These are phyloP conservation scores for Iberis pinnata DNA, from an alignment of 345 rosid species.

Conservation along the genomic window DNA sequence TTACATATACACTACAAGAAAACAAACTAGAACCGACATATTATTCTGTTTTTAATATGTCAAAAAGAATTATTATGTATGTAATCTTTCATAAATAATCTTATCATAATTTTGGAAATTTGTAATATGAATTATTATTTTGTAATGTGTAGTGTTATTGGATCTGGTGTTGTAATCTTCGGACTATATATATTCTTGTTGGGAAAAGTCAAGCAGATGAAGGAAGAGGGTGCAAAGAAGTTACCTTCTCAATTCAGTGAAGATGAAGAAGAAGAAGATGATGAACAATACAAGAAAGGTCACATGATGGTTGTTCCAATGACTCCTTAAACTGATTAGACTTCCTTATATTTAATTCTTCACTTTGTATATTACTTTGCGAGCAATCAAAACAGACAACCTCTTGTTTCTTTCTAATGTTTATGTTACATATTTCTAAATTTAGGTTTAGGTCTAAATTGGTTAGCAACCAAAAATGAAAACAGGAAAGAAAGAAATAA, in stretches of 20 bases:
- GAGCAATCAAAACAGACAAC: not conserved
- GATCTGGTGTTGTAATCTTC: constrained; percentile 27
- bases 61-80: too few relatives aligned
- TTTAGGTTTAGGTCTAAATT: too few relatives aligned
- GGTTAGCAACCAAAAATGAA: too few relatives aligned
- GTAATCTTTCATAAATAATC: too few relatives aligned
- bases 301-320: constrained; percentile 31
- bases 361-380: not conserved
- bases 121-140: not conserved
- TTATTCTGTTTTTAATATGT: too few relatives aligned
- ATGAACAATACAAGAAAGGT: constrained; percentile 26
- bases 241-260: constrained; percentile 11
- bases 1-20: not conserved
- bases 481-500: too few relatives aligned
- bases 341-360: not conserved
- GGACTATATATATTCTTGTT: constrained; percentile 31
- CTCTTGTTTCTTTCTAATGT: too few relatives aligned
- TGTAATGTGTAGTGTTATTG: constrained; percentile 24
- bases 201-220: constrained; percentile 28
- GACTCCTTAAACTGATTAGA: constrained; percentile 23
- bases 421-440: too few relatives aligned
- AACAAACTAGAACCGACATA: not conserved
- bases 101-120: too few relatives aligned
- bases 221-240: constrained; percentile 17
- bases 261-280: constrained; percentile 17